These are phyloP conservation scores for Oenanthe javanica DNA, from an alignment of 140 eudicot genomes.

Conservation along the genomic window DNA sequence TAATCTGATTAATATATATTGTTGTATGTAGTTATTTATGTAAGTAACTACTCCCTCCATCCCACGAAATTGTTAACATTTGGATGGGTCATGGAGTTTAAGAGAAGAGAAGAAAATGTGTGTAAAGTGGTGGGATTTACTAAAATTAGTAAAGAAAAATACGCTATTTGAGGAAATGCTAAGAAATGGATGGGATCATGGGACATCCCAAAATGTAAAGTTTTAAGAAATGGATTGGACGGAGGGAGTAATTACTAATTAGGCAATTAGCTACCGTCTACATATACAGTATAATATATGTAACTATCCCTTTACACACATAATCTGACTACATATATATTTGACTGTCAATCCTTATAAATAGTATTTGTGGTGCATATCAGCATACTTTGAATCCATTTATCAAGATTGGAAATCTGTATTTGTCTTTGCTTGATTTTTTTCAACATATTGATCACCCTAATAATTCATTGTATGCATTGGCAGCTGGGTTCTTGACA, in stretches of 20 bases:
- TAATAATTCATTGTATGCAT: neutral
- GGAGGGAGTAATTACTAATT: too few species aligned
- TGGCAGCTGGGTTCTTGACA: constrained; percentile 81
- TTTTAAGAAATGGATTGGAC: too few species aligned
- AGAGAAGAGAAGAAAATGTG: too few species aligned
- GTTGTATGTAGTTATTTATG: neutral
- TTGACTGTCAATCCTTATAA: neutral
- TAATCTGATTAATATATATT: neutral
- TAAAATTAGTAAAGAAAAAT: too few species aligned
- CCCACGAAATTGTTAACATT: too few species aligned
- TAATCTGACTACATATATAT: neutral
- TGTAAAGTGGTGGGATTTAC: too few species aligned
- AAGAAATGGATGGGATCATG: too few species aligned
- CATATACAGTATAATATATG: neutral
- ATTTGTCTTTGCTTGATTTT: neutral
- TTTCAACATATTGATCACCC: neutral
- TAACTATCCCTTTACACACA: neutral
- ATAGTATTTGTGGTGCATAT: neutral
- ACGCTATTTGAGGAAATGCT: too few species aligned
- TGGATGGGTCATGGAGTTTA: too few species aligned
- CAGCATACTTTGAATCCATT: neutral
- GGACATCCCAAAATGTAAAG: too few species aligned
- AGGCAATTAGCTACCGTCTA: neutral
- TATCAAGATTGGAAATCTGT: neutral
- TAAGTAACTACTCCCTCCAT: neutral